These are phyloP conservation scores for Platanus orientalis DNA, from an alignment of 164 flowering plant genomes.

Conservation along the genomic window DNA sequence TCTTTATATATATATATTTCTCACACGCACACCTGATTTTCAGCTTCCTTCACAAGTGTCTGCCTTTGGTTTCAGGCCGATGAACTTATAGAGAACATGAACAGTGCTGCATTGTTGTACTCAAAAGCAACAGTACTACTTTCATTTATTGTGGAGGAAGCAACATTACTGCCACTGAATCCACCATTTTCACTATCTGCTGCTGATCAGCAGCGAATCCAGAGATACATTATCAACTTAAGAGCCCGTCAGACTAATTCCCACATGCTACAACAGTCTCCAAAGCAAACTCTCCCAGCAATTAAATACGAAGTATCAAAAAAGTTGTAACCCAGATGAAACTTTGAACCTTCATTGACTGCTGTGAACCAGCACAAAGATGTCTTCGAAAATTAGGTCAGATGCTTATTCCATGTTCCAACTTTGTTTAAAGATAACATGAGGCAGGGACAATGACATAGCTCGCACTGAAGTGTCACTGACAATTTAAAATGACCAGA, in stretches of 20 bases:
- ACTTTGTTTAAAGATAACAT: not conserved
- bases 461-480: not conserved
- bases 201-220: conserved; percentile 32
- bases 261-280: conserved; percentile 8
- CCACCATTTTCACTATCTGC: conserved; percentile 40
- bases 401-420: not conserved
- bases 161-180: conserved; percentile 36
- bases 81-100: conserved; percentile 35
- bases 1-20: not conserved
- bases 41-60: not conserved
- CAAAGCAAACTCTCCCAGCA: no score
- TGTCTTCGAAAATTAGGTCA: not conserved
- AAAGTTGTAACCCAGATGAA: no score
- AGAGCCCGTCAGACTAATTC: conserved; percentile 26
- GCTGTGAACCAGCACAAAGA: not conserved
- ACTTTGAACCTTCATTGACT: not conserved
- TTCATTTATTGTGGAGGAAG: conserved; percentile 45
- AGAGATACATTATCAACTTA: conserved; percentile 30
- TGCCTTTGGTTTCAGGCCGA: conserved; percentile 37
- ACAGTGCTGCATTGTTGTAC: conserved; percentile 33
- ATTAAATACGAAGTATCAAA: no score
- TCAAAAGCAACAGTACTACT: conserved; percentile 44
- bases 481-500: conserved; percentile 1
- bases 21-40: not conserved
- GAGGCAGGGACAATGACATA: not conserved